These are phyloP conservation scores for Colletotrichum viniferum DNA, from an alignment of 2,329 filamentous ascomycete species.

Conservation along the genomic window DNA sequence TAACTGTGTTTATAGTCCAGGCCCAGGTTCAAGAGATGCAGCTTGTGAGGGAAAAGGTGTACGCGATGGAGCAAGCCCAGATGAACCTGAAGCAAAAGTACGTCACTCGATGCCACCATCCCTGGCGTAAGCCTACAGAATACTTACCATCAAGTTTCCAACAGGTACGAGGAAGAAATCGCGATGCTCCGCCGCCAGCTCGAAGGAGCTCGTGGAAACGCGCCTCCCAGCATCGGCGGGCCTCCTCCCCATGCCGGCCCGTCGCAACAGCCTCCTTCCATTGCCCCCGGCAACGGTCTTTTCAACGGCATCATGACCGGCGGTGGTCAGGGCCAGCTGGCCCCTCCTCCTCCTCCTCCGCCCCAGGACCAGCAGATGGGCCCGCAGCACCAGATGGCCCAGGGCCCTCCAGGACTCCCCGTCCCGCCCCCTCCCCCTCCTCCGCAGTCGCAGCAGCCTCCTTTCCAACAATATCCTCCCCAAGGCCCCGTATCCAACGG, in stretches of 20 bases:
- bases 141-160: constrained; percentile 11
- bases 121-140: not conserved
- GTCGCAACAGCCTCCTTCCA: constrained; percentile 83
- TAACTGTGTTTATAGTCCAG: constrained; percentile 64
- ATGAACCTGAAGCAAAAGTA: constrained; percentile 91
- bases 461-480: constrained; percentile 72
- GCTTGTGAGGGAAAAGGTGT: constrained; percentile 91
- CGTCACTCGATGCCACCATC: constrained; percentile 34
- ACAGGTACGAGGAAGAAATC: constrained; percentile 93
- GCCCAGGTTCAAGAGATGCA: constrained; percentile 95
- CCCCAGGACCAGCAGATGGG: constrained; percentile 68
- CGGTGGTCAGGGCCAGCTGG: constrained; percentile 80
- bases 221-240: constrained; percentile 64
- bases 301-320: constrained; percentile 98
- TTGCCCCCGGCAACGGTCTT: constrained; percentile 89
- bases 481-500: constrained; percentile 64
- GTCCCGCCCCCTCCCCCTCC: constrained; percentile 63
- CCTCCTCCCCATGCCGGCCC: constrained; percentile 78
- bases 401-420: constrained; percentile 72
- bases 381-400: constrained; percentile 64
- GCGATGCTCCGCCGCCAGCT: constrained; percentile 85
- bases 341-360: constrained; percentile 70
- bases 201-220: constrained; percentile 71
- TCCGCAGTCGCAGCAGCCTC: constrained; percentile 69
- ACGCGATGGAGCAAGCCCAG: constrained; percentile 88